Conservation (phyloP, 2,329 filamentous ascomycete genomes). For the Diaporthe caulivora region DNA sequence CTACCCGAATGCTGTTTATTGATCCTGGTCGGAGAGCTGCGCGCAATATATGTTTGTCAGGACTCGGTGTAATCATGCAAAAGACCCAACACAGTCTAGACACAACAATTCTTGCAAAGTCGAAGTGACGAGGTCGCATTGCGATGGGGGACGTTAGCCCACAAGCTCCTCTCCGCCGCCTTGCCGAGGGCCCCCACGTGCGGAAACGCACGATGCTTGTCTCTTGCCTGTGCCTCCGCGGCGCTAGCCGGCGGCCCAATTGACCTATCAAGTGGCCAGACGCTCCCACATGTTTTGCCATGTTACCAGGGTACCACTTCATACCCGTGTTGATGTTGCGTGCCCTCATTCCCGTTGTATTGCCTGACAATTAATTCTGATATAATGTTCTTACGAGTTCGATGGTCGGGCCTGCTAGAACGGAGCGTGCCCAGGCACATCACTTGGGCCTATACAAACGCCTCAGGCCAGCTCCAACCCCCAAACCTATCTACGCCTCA, state of each 20-base stretch:
- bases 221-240: constrained; percentile 10
- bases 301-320: neutral
- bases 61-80: too few relatives aligned
- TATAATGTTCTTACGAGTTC: too few relatives aligned
- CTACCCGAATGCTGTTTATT: neutral
- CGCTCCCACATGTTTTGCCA: constrained; percentile 21
- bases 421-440: too few relatives aligned
- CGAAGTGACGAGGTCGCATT: constrained; percentile 24
- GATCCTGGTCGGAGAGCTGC: neutral
- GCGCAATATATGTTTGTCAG: neutral
- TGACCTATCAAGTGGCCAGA: constrained; percentile 34
- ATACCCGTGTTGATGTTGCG: neutral
- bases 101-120: neutral
- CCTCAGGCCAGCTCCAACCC: too few relatives aligned
- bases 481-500: too few relatives aligned
- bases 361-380: too few relatives aligned
- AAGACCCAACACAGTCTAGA: neutral
- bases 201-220: constrained; percentile 10
- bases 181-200: constrained; percentile 19
- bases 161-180: constrained; percentile 13
- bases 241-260: constrained; percentile 33
- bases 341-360: neutral
- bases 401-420: too few relatives aligned
- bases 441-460: too few relatives aligned
- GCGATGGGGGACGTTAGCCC: constrained; percentile 4